A percentile compares a stretch with the other conserved stretches of the same genome.
phyloP scores from a whole-genome alignment of 2,329 filamentous ascomycete genomes.

The Penicillium fuscoglaucum region DNA sequence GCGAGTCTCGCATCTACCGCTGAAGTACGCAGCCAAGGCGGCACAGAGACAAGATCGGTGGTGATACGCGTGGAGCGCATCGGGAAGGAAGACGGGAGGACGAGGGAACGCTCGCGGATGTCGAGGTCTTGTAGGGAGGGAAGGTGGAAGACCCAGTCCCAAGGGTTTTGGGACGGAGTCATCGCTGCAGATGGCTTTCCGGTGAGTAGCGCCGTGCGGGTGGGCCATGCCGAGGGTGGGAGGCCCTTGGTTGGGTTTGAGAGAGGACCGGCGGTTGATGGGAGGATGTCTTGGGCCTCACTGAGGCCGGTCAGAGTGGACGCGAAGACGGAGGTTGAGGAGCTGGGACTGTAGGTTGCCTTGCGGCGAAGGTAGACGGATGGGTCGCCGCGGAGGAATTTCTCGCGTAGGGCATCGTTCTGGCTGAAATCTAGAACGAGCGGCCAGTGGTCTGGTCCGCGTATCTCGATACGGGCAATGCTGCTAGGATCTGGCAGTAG shows the following conservation, averaged over 20 bases:
- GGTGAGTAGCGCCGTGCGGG: conserved; percentile 25
- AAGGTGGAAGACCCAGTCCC: conserved; percentile 74
- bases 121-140: conserved; percentile 55
- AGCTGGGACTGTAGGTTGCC: conserved; percentile 62
- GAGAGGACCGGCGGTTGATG: conserved; percentile 27
- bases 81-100: conserved; percentile 53
- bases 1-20: conserved; percentile 72
- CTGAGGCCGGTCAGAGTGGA: conserved; percentile 74
- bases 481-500: conserved; percentile 52
- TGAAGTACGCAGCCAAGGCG: conserved; percentile 57
- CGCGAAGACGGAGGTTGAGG: conserved; percentile 60
- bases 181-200: conserved; percentile 26
- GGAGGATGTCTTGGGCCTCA: conserved; percentile 52
- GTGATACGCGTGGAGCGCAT: conserved; percentile 26
- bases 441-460: conserved; percentile 71
- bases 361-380: conserved; percentile 73
- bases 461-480: conserved; percentile 40
- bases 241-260: conserved; percentile 29
- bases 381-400: conserved; percentile 66
- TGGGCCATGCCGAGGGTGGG: conserved; percentile 26
- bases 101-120: conserved; percentile 65
- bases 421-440: conserved; percentile 71
- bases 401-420: conserved; percentile 61
- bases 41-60: conserved; percentile 45
- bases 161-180: conserved; percentile 47